Evolutionary conservation across 805 yeast genomes (phyloP).

Genomic region (Yamadazyma scolyti): DNA sequence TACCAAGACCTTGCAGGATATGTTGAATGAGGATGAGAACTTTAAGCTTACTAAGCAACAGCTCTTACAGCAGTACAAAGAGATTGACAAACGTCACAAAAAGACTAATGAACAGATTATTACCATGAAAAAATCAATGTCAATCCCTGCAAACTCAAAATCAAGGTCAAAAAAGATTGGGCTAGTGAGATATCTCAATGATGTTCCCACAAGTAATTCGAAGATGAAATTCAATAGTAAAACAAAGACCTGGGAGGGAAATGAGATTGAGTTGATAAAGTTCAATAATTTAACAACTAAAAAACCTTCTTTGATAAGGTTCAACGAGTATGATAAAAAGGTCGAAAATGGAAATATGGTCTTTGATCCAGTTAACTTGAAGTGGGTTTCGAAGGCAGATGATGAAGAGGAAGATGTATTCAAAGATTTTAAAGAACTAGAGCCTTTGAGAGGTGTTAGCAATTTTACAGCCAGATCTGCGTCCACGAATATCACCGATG

Average conservation of each 20-base stretch:
- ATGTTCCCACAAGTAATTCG: conserved; percentile 16
- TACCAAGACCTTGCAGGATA: conserved; percentile 10
- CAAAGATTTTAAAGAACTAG: conserved; percentile 46
- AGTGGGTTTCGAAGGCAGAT: conserved; percentile 53
- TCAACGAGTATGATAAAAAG: conserved; percentile 17
- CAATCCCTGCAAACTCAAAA: conserved; percentile 7
- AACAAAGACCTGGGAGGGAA: conserved; percentile 60
- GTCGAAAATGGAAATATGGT: conserved; percentile 42
- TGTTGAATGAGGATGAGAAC: conserved; percentile 12
- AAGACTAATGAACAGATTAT: conserved; percentile 9
- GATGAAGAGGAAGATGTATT: conserved; percentile 42
- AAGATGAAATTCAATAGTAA: conserved; percentile 53
- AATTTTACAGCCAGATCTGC: conserved; percentile 34
- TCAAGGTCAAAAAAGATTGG: conserved; percentile 20
- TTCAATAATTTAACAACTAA: conserved; percentile 39
- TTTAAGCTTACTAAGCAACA: conserved; percentile 19
- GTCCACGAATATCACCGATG: conserved; percentile 23
- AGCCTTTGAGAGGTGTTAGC: conserved; percentile 26
- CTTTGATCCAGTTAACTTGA: conserved; percentile 52
- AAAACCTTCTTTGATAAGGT: conserved; percentile 37
- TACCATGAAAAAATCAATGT: conserved; percentile 10
- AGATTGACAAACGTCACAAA: conserved; percentile 15
- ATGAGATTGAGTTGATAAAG: conserved; percentile 51
- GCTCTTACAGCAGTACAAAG: conserved; percentile 29
- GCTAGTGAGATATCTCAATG: conserved; percentile 26